Evolutionary conservation across 2,329 filamentous ascomycete species (phyloP).

Genomic region (Dendrostoma leiphaemia): DNA sequence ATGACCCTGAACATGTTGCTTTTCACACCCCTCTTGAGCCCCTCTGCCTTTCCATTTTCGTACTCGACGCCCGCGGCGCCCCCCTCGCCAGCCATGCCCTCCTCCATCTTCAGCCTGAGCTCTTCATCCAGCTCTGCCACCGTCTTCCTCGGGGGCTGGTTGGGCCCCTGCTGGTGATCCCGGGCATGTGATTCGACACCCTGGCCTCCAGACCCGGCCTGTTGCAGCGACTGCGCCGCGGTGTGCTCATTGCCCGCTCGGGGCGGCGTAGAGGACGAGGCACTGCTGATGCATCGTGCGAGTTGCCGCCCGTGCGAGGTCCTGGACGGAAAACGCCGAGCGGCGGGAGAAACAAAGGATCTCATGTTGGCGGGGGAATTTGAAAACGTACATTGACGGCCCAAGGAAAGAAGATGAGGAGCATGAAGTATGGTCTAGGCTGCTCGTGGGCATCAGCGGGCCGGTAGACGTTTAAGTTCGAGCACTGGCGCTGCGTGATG

Average conservation of each 20-base stretch:
- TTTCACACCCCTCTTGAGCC: slow-evolving; percentile 71
- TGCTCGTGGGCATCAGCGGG: no score
- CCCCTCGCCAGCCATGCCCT: slow-evolving; percentile 66
- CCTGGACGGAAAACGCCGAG: background rate
- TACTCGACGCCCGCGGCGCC: slow-evolving; percentile 71
- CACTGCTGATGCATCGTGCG: background rate
- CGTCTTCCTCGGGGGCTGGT: slow-evolving; percentile 43
- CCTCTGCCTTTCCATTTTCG: slow-evolving; percentile 68
- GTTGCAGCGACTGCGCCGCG: background rate
- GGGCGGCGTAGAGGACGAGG: background rate
- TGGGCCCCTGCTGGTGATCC: background rate
- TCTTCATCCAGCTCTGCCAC: slow-evolving; percentile 66
- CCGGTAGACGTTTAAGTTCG: no score
- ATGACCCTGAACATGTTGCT: slow-evolving; percentile 78
- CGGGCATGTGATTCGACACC: background rate
- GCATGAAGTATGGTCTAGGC: no score
- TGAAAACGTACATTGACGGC: no score
- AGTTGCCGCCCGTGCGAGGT: background rate
- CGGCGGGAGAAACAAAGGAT: background rate
- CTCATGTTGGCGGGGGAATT: background rate
- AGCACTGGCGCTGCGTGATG: no score
- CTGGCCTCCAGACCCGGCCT: background rate
- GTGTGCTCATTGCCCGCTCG: background rate
- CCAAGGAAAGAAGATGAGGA: no score
- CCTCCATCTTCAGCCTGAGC: slow-evolving; percentile 63